phyloP scores from a whole-genome alignment of 768 basidiomycete species.

The Dentipellis sp. region DNA sequence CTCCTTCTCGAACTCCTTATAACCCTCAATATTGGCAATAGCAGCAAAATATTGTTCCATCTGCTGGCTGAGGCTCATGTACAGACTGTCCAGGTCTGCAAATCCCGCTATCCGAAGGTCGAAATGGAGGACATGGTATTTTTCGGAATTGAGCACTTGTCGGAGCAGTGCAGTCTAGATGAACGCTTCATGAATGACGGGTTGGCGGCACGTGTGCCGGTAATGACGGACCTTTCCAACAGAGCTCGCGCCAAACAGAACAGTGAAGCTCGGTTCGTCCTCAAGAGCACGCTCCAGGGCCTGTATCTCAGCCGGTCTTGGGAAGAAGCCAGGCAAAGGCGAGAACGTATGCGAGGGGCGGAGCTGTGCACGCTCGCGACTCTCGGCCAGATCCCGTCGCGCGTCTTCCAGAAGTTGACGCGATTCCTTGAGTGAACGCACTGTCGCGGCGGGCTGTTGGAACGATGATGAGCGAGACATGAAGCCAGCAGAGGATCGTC shows the following conservation, averaged over 20 bases:
- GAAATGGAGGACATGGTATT: constrained; percentile 76
- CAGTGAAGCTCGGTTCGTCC: constrained; percentile 69
- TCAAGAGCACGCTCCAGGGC: constrained; percentile 58
- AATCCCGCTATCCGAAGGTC: constrained; percentile 81
- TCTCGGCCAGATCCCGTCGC: constrained; percentile 63
- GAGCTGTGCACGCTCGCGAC: constrained; percentile 53
- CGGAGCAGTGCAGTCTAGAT: constrained; percentile 65
- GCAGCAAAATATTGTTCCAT: constrained; percentile 76
- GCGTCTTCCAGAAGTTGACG: constrained; percentile 70
- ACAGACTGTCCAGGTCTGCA: constrained; percentile 70
- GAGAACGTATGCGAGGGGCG: constrained; percentile 73
- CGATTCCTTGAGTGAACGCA: constrained; percentile 74
- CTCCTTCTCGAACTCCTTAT: constrained; percentile 65
- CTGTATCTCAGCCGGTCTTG: constrained; percentile 55
- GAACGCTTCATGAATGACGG: neutral
- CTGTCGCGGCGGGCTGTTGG: constrained; percentile 63
- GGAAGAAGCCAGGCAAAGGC: constrained; percentile 64
- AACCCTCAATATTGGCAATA: constrained; percentile 50
- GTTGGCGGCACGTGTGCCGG: neutral
- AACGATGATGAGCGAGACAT: constrained; percentile 12
- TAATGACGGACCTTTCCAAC: constrained; percentile 56
- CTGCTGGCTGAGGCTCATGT: constrained; percentile 67
- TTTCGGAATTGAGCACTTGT: constrained; percentile 59
- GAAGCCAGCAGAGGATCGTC: neutral
- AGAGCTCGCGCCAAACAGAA: constrained; percentile 73